Evolutionary conservation across 2,329 filamentous ascomycete genomes (phyloP), one percentile per base, ranked within the genome.

Genomic region (Pestalotiopsis sp.): DNA sequence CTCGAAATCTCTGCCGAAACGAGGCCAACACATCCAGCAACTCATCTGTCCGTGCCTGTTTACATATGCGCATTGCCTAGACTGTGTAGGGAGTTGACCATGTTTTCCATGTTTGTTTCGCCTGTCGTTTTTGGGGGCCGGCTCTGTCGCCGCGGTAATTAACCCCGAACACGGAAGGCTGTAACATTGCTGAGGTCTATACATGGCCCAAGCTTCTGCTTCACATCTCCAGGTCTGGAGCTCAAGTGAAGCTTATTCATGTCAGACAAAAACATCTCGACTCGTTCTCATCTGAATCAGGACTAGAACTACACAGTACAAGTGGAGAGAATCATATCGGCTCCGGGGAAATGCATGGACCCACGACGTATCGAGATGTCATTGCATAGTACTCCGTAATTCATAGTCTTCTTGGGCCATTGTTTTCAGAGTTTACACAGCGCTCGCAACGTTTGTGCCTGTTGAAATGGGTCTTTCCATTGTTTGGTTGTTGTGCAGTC

Each of bases 141-240:
- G 20, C 44, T 52, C 44, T 52, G 56, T 58, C n/a, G 20, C 39
- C 35, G 40, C 60, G 60, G 60, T 48, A 48, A 63, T 63, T 13
- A 52, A 24, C 38, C n/a, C 60, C 60, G 60, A 63, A 63, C 40
- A 30, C 24, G 60, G 60, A 48, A 63, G 60, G 38, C 60, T 62
- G 60, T 35, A 61, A 20, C 38, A 14, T 35, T 20, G 26, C 44
- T 52, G 17, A 17, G 17, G 26, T 14, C 10, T 26, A 17, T 58
- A 22, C 20, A 9, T 22, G 56, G 56, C 22, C 56, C 56, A 58
- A 58, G 56, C 56, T 58, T 35, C 56, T 14, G 56, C 22, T 58
- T 35, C 56, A 52, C 9, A 52, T 52, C 44, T 52, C 6, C 17
- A 52, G 11, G 40, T 4, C 40, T 44, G 14, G 44, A 52, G 17